Base-by-base conservation (phyloP, 768 basidiomycete species). In the Rubroboletus pulcherrimus region DNA sequence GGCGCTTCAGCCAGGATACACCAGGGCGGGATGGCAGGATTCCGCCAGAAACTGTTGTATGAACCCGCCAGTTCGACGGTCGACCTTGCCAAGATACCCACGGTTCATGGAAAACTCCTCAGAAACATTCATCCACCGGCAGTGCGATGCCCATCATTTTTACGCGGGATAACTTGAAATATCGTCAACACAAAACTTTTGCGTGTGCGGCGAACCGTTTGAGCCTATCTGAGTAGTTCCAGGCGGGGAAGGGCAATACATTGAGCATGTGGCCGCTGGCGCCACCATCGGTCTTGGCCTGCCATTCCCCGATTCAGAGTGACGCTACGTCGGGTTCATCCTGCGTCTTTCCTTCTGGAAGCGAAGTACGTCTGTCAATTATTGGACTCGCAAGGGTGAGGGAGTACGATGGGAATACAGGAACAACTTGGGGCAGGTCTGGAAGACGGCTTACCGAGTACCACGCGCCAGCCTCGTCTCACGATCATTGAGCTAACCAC, bases 401-500 rank as follows among this genome's bases (percentile, higher is more conserved):
- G 38, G 19, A 29, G 12, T 29, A 34, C 31, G 35, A 24, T 59
- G 46, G 24, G 56, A 58, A 29, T 43, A 35, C 26, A 34, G 24
- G 53, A 14, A 34, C 56, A 26, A 55, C n/a, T n/a, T n/a, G n/a
- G 35, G 37, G 5, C 12, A 7, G 43, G 9, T 19, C 7, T 17
- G 29, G 34, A 15, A 17, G 7, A n/a, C 26, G 24, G 14, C 19
- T 5, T 4, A 2, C 2, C 35, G 7, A 33, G 30, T 8, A 24
- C 35, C 9, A 11, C 35, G 6, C n/a, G 19, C 14, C 26, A 12
- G 8, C 8, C 19, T 14, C 46, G 30, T 54, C 57, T 19, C 58
- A 57, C 43, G 46, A 4, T 42, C 21, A 61, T 30, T 9, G 34
- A 41, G n/a, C 2, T 42, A 19, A 14, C 46, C 60, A 58, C 48